Evolutionary conservation across 164 flowering plant species (phyloP), one percentile per base, ranked within the genome.

Genomic region (Euptelea pleiosperma): DNA sequence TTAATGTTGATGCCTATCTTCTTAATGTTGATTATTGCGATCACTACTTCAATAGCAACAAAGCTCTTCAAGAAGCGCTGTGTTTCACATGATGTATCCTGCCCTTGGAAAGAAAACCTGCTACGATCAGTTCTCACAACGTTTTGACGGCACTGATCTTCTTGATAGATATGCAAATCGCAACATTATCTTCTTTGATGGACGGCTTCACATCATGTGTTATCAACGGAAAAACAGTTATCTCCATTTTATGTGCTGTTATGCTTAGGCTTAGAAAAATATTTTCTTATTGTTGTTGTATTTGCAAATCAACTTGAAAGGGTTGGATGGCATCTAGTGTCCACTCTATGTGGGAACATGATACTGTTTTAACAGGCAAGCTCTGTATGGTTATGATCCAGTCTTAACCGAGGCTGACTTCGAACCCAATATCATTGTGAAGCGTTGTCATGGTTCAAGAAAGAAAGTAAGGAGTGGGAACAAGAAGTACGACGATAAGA

Each of bases 331-430:
- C n/a, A n/a, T n/a, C n/a, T n/a, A n/a, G n/a, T n/a, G 51, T 6
- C 51, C 51, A 24, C 16, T 47, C n/a, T 47, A 47, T 47, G 51
- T 47, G 14, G 51, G 51, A 25, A 47, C 51, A 47, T 29, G 51
- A 24, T 47, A 15, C 11, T 24, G 29, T 26, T 47, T 47, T 21
- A n/a, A n/a, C n/a, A n/a, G n/a, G n/a, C n/a, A n/a, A n/a, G n/a
- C n/a, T n/a, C n/a, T n/a, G n/a, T n/a, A n/a, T n/a, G n/a, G n/a
- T n/a, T n/a, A n/a, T n/a, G n/a, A n/a, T n/a, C n/a, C n/a, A n/a
- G n/a, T n/a, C n/a, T n/a, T n/a, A n/a, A n/a, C n/a, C n/a, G n/a
- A n/a, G n/a, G n/a, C n/a, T n/a, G n/a, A n/a, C n/a, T n/a, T n/a
- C n/a, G n/a, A n/a, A n/a, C n/a, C n/a, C n/a, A n/a, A n/a, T n/a